Conservation (phyloP, 2,329 filamentous ascomycete genomes). For the Trichoderma koningiopsis region DNA sequence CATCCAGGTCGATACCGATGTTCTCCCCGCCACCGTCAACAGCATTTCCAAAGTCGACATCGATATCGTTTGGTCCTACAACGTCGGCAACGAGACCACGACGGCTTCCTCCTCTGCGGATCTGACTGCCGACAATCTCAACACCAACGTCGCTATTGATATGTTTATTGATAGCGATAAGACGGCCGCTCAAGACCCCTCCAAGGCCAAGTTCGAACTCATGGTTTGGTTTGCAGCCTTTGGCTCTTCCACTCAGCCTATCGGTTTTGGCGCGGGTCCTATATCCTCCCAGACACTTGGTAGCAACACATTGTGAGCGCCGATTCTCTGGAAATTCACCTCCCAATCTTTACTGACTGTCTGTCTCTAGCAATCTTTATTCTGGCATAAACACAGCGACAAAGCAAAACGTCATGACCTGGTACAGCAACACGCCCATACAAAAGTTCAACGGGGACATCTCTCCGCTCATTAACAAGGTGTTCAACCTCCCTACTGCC, state of each 20-base stretch:
- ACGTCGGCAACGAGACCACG: constrained; percentile 46
- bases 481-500: constrained; percentile 38
- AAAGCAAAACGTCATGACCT: constrained; percentile 53
- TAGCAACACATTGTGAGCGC: constrained; percentile 47
- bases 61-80: constrained; percentile 54
- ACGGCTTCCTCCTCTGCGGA: constrained; percentile 39
- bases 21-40: constrained; percentile 47
- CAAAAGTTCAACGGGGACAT: constrained; percentile 52
- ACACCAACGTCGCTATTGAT: constrained; percentile 61
- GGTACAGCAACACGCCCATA: constrained; percentile 44
- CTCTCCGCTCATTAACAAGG: constrained; percentile 46
- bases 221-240: constrained; percentile 59
- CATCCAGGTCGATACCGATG: constrained; percentile 48
- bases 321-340: neutral
- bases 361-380: constrained; percentile 44
- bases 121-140: constrained; percentile 43
- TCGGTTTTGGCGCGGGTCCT: constrained; percentile 43
- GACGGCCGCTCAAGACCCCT: constrained; percentile 43
- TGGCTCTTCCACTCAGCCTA: constrained; percentile 50
- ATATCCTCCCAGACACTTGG: constrained; percentile 43
- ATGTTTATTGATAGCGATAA: constrained; percentile 57
- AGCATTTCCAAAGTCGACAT: constrained; percentile 45
- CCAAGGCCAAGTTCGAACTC: constrained; percentile 52
- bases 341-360: neutral
- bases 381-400: constrained; percentile 41